A percentile compares a stretch with the other conserved stretches of the same genome.
These are phyloP conservation scores for Paecilomyces sp. DNA, from an alignment of 2,329 filamentous ascomycete genomes.

Conservation along the genomic window DNA sequence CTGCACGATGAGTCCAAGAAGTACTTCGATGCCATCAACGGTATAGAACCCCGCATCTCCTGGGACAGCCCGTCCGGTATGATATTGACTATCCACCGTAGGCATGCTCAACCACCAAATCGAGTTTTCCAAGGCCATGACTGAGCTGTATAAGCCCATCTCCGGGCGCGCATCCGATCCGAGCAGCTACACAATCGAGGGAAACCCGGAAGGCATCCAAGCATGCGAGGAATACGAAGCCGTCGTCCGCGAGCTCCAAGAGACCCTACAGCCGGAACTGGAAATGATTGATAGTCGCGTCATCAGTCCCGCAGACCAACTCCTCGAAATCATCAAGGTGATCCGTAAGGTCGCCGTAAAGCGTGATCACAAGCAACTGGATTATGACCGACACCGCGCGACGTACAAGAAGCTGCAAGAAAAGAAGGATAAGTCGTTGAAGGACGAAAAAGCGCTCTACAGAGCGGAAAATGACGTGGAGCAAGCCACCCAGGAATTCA, in stretches of 20 bases:
- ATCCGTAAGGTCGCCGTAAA: constrained; percentile 84
- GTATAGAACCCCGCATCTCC: constrained; percentile 29
- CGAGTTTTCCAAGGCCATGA: constrained; percentile 92
- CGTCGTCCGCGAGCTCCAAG: constrained; percentile 83
- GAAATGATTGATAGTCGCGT: constrained; percentile 95
- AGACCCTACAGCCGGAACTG: constrained; percentile 80
- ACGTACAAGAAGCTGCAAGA: constrained; percentile 90
- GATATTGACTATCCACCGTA: constrained; percentile 18
- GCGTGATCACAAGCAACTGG: constrained; percentile 94
- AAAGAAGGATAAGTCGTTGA: constrained; percentile 92
- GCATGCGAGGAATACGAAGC: constrained; percentile 95
- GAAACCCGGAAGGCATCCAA: constrained; percentile 85
- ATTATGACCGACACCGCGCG: constrained; percentile 82
- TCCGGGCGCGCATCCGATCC: constrained; percentile 93
- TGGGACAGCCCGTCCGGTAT: neutral
- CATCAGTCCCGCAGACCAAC: constrained; percentile 85
- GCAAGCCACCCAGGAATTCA: constrained; percentile 86
- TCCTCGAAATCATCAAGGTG: constrained; percentile 89
- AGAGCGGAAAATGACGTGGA: constrained; percentile 91
- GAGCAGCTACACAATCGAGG: constrained; percentile 69
- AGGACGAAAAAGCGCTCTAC: constrained; percentile 96
- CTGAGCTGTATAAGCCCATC: constrained; percentile 96
- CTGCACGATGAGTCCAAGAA: constrained; percentile 95
- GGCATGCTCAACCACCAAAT: constrained; percentile 96
- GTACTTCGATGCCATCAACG: constrained; percentile 96